These are phyloP conservation scores for Myotisia sp. DNA, from an alignment of 2,329 filamentous ascomycete species.

Conservation along the genomic window DNA sequence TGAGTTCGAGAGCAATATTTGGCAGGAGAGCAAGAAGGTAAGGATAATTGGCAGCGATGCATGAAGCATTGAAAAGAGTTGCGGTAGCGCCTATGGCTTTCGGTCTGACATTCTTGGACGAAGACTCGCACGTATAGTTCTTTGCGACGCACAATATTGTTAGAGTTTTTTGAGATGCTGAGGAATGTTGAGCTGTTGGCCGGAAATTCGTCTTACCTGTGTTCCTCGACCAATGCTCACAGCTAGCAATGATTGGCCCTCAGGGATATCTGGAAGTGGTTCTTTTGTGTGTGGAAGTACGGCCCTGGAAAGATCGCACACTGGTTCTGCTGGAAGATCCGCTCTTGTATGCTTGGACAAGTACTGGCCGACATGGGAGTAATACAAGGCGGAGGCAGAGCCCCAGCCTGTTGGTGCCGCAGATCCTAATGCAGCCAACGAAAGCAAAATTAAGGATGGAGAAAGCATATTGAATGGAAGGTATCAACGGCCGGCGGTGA, in stretches of 20 bases:
- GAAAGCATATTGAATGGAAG: conserved; percentile 14
- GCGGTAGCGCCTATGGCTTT: conserved; percentile 59
- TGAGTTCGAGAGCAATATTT: conserved; percentile 43
- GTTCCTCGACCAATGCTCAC: conserved; percentile 78
- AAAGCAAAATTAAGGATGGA: conserved; percentile 20
- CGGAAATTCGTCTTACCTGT: conserved; percentile 31
- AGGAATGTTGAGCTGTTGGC: conserved; percentile 10
- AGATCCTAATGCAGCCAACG: conserved; percentile 24
- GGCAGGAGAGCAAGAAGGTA: conserved; percentile 52
- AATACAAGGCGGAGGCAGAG: conserved; percentile 27
- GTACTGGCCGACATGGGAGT: conserved; percentile 26
- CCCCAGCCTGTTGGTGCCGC: conserved; percentile 25
- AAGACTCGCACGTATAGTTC: conserved; percentile 74
- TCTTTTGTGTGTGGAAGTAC: conserved; percentile 36
- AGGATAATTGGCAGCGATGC: conserved; percentile 56
- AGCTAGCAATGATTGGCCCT: conserved; percentile 53
- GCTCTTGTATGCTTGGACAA: conserved; percentile 19
- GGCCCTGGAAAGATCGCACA: conserved; percentile 24
- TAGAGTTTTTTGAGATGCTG: conserved; percentile 17
- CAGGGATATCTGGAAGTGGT: conserved; percentile 45
- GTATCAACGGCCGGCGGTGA: too few relatives aligned
- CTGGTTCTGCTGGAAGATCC: conserved; percentile 11
- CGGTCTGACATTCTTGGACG: conserved; percentile 47
- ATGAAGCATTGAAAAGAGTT: conserved; percentile 76
- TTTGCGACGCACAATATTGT: conserved; percentile 30